These are phyloP conservation scores for Tricholoma terreum DNA, from an alignment of 768 basidiomycete species.

Conservation along the genomic window DNA sequence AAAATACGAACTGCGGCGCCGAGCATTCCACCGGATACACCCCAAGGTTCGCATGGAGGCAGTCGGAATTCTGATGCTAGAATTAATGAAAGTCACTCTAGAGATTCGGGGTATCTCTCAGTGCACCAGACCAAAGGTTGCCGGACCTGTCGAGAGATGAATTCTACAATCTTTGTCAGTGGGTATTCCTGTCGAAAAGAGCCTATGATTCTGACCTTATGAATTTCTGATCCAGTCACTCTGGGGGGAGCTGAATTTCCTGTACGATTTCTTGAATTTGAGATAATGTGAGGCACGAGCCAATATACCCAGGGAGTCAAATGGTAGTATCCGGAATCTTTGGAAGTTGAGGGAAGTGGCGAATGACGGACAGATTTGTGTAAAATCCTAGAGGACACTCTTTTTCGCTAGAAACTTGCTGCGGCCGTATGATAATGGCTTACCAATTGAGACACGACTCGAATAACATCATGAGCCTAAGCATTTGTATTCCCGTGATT, in stretches of 20 bases:
- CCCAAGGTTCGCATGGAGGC: conserved; percentile 27
- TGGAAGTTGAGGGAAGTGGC: no score
- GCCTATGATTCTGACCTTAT: conserved; percentile 1
- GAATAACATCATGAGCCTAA: no score
- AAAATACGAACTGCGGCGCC: conserved; percentile 26
- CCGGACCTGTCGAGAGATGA: conserved; percentile 35
- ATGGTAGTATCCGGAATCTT: no score
- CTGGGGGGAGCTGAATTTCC: conserved; percentile 33
- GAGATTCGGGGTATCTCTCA: conserved; percentile 34
- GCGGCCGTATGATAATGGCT: no score
- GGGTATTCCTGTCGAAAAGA: background rate
- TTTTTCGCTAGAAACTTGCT: no score
- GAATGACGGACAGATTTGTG: no score
- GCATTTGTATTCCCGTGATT: no score
- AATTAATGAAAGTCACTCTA: conserved; percentile 7
- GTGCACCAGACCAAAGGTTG: conserved; percentile 26
- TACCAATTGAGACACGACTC: no score
- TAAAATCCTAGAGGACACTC: no score
- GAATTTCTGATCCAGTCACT: conserved; percentile 20
- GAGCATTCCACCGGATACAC: conserved; percentile 27
- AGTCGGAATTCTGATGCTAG: background rate
- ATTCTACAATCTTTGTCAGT: conserved; percentile 39
- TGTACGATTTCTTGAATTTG: conserved; percentile 37
- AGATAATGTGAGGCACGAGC: background rate
- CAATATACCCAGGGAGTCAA: no score